Conservation (phyloP, 176 grass and related monocot species). For the Oryza glumipatula region DNA sequence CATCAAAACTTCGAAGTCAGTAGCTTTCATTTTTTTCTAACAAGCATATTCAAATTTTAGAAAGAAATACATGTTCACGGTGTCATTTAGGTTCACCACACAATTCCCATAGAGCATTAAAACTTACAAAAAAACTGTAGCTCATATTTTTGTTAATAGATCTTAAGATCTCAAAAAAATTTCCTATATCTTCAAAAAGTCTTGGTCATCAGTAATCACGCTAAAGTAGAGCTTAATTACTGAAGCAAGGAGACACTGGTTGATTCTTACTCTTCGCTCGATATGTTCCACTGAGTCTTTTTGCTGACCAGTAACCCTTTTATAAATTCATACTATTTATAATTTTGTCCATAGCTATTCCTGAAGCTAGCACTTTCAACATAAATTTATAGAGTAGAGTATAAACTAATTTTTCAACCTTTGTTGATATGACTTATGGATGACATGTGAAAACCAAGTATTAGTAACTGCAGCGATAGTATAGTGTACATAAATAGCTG, state of each 20-base stretch:
- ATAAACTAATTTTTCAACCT: too few species aligned
- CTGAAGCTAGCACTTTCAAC: neutral
- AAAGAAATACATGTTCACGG: too few species aligned
- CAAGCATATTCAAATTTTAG: too few species aligned
- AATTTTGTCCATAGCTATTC: neutral
- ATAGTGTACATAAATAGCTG: neutral
- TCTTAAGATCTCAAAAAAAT: neutral
- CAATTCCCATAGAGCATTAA: too few species aligned
- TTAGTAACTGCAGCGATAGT: too few species aligned
- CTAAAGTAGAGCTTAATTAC: neutral
- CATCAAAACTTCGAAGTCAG: too few species aligned
- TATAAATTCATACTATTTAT: neutral
- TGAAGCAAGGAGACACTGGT: neutral
- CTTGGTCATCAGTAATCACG: neutral
- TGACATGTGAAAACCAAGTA: too few species aligned
- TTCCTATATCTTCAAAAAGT: neutral
- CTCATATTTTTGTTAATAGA: neutral
- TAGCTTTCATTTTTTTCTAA: too few species aligned
- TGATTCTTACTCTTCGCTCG: neutral
- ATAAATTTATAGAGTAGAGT: neutral
- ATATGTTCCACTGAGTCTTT: neutral
- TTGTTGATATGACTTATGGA: too few species aligned
- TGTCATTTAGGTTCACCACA: too few species aligned
- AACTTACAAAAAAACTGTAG: neutral
- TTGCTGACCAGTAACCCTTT: neutral